These are phyloP conservation scores for Phytophthora hibernalis DNA, from an alignment of 352 stramenopile species.

Conservation along the genomic window DNA sequence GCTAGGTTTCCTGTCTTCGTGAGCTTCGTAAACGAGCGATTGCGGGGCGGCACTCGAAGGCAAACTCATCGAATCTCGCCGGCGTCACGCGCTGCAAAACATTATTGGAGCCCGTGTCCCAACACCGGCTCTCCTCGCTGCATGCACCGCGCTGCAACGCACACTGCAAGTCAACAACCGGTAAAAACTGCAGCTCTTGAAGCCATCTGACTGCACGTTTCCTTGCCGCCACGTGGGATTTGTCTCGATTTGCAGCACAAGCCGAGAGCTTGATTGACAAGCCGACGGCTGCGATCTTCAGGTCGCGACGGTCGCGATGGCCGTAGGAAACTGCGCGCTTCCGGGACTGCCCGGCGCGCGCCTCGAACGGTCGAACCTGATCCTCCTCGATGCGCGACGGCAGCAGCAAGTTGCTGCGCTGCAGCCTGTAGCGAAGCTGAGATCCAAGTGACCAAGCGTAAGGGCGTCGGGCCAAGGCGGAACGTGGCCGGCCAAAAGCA, in stretches of 20 bases:
- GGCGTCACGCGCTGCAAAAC: constrained; percentile 12
- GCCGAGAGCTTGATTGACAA: constrained; percentile 6
- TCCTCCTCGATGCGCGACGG: background rate
- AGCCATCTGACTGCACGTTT: constrained; percentile 19
- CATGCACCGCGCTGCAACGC: constrained; percentile 1
- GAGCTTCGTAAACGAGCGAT: no score
- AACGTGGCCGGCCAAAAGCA: constrained; percentile 5
- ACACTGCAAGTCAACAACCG: constrained; percentile 6
- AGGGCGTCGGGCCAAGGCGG: background rate
- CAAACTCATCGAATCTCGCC: constrained; percentile 2
- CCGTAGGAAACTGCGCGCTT: constrained; percentile 19
- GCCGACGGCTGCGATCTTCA: background rate
- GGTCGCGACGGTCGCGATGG: background rate
- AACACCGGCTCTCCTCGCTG: constrained; percentile 25
- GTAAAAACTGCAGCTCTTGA: constrained; percentile 5
- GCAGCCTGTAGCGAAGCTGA: background rate
- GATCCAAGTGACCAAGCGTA: background rate
- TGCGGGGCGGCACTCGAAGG: no score
- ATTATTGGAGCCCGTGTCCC: constrained; percentile 9
- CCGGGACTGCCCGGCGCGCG: background rate
- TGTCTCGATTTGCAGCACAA: constrained; percentile 34
- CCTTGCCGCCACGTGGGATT: constrained; percentile 27
- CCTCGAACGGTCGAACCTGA: constrained; percentile 12
- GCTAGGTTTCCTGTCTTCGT: no score
- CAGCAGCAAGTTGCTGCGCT: background rate